A percentile compares a stretch with the other conserved stretches of the same genome.
Conservation (phyloP, 192 early-diverging fungal genomes). For the Backusella sp. region DNA sequence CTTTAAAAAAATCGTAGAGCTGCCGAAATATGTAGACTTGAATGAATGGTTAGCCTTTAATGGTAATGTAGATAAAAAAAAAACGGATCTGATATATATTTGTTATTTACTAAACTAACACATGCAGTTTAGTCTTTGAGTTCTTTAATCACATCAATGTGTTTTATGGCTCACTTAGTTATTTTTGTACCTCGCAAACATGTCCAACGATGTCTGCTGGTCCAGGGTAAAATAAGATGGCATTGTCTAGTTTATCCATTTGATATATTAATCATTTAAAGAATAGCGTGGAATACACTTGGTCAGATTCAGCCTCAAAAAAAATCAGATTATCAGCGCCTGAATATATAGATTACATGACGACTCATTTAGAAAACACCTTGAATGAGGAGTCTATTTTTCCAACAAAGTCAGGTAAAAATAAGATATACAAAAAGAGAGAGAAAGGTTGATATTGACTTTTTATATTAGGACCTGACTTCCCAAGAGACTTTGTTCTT, state of each 20-base stretch:
- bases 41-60: constrained; percentile 95
- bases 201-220: constrained; percentile 90
- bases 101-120: not conserved
- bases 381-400: constrained; percentile 90
- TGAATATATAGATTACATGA: constrained; percentile 94
- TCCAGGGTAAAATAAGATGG: constrained; percentile 49
- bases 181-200: constrained; percentile 80
- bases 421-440: not conserved
- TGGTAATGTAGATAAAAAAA: constrained; percentile 39
- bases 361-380: constrained; percentile 81
- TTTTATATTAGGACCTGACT: constrained; percentile 64
- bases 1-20: constrained; percentile 84
- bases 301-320: constrained; percentile 84
- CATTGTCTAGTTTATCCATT: too few species aligned
- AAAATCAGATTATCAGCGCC: constrained; percentile 86
- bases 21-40: constrained; percentile 88
- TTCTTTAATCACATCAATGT: constrained; percentile 92
- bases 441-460: too few species aligned
- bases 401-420: constrained; percentile 85
- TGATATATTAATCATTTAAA: too few species aligned
- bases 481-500: constrained; percentile 74
- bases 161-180: constrained; percentile 85
- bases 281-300: constrained; percentile 77
- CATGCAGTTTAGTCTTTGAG: constrained; percentile 65
- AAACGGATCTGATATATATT: not conserved